phyloP scores from a whole-genome alignment of 2,329 filamentous ascomycete genomes.

The Endoconidiophora polonica region DNA sequence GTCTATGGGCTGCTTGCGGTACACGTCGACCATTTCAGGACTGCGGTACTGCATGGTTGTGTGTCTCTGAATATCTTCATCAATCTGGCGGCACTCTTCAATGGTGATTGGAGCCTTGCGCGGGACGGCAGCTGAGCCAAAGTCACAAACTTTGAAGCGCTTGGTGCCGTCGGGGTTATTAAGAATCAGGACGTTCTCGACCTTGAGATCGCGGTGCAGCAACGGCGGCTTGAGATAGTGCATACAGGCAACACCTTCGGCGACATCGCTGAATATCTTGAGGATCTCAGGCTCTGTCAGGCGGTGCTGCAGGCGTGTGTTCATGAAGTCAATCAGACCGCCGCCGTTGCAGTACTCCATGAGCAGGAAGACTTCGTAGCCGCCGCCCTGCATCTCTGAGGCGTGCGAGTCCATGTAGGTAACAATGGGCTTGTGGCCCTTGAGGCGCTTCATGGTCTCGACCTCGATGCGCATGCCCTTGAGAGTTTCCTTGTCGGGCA shows the following conservation, averaged over 20 bases:
- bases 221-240: slow-evolving; percentile 92
- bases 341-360: slow-evolving; percentile 97
- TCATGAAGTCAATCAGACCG: slow-evolving; percentile 98
- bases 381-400: slow-evolving; percentile 77
- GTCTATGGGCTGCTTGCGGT: slow-evolving; percentile 87
- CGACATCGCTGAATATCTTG: slow-evolving; percentile 89
- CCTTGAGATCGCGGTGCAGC: slow-evolving; percentile 87
- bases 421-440: slow-evolving; percentile 90
- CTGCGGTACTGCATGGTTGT: slow-evolving; percentile 95
- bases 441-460: slow-evolving; percentile 98
- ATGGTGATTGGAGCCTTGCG: slow-evolving; percentile 72
- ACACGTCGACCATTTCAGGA: slow-evolving; percentile 98
- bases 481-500: slow-evolving; percentile 87
- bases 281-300: slow-evolving; percentile 95
- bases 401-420: slow-evolving; percentile 98
- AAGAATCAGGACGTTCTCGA: slow-evolving; percentile 92
- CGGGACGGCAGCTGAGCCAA: slow-evolving; percentile 78
- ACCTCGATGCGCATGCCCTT: slow-evolving; percentile 96
- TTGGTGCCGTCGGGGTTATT: slow-evolving; percentile 40
- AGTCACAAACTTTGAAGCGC: slow-evolving; percentile 94
- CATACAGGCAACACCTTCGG: slow-evolving; percentile 95
- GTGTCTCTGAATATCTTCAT: slow-evolving; percentile 93
- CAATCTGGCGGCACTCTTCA: slow-evolving; percentile 76
- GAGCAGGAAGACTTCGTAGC: slow-evolving; percentile 93
- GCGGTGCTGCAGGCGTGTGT: slow-evolving; percentile 87